These are phyloP conservation scores for Solanum rostratum DNA, from an alignment of 257 asterid species.

Conservation along the genomic window DNA sequence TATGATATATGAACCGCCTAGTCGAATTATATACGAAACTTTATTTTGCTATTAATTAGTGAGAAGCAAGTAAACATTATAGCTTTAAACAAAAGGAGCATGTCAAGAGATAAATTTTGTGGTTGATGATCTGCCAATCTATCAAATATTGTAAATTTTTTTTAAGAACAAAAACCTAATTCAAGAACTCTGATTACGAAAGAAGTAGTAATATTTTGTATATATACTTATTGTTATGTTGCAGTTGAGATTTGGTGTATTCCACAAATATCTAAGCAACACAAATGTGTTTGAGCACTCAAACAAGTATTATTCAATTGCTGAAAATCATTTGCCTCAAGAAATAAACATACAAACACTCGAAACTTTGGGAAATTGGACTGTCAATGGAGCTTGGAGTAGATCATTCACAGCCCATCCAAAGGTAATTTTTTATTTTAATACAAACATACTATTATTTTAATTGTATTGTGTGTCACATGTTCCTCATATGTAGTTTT, in stretches of 20 bases:
- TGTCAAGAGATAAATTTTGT: background rate
- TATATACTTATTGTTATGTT: background rate
- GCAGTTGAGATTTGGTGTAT: constrained; percentile 29
- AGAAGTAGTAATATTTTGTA: background rate
- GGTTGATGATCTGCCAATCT: too few relatives aligned
- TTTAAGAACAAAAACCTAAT: background rate
- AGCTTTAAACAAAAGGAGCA: background rate
- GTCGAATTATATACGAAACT: too few relatives aligned
- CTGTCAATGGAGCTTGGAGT: constrained; percentile 37
- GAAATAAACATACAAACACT: constrained; percentile 36
- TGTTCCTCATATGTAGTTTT: background rate
- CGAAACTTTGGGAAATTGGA: constrained; percentile 41
- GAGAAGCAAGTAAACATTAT: background rate
- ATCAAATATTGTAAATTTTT: background rate
- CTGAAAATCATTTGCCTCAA: constrained; percentile 60
- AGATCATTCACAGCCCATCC: constrained; percentile 68
- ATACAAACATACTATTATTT: background rate
- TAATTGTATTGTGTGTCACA: background rate
- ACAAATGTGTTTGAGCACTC: constrained; percentile 56
- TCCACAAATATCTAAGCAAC: background rate
- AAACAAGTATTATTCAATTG: constrained; percentile 38
- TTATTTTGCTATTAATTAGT: background rate
- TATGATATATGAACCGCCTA: too few relatives aligned
- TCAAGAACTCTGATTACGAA: background rate
- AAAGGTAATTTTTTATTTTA: constrained; percentile 26